Conservation (phyloP, 208 protist species). For the Wallacemonas sp. region DNA sequence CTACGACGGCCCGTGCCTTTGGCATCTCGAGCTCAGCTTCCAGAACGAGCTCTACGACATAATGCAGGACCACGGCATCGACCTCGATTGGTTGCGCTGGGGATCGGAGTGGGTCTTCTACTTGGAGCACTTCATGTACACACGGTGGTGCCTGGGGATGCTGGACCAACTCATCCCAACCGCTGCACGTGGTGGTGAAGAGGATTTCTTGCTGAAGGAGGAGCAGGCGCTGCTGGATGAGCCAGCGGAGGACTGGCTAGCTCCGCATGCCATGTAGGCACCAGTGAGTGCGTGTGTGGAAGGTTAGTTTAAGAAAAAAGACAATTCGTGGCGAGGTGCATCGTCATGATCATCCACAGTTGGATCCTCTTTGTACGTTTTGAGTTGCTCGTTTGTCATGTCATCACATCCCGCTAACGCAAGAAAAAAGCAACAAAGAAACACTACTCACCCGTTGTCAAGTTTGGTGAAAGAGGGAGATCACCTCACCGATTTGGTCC, state of each 20-base stretch:
- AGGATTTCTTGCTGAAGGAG: slow-evolving; percentile 58
- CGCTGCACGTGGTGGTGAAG: slow-evolving; percentile 45
- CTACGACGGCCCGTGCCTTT: slow-evolving; percentile 86
- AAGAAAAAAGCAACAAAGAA: background rate
- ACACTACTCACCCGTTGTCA: too few species aligned
- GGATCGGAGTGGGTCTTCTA: slow-evolving; percentile 78
- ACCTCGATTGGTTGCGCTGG: slow-evolving; percentile 74
- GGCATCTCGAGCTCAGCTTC: slow-evolving; percentile 82
- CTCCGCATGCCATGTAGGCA: slow-evolving; percentile 31
- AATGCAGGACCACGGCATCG: slow-evolving; percentile 85
- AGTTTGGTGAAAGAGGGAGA: too few species aligned
- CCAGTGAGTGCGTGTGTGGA: background rate
- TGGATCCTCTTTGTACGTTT: too few species aligned
- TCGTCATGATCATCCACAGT: too few species aligned
- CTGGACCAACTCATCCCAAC: slow-evolving; percentile 70
- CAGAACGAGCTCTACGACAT: slow-evolving; percentile 86
- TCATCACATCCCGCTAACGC: background rate
- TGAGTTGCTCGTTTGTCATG: too few species aligned
- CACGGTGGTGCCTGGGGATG: slow-evolving; percentile 63
- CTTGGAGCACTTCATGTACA: slow-evolving; percentile 67
- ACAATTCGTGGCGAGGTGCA: too few species aligned
- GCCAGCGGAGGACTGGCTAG: slow-evolving; percentile 64
- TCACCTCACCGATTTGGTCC: too few species aligned
- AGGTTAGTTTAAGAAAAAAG: too few species aligned
- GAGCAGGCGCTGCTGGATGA: slow-evolving; percentile 55